Conservation (phyloP, 73 alveolate species). For the Paramecium caudatum region DNA sequence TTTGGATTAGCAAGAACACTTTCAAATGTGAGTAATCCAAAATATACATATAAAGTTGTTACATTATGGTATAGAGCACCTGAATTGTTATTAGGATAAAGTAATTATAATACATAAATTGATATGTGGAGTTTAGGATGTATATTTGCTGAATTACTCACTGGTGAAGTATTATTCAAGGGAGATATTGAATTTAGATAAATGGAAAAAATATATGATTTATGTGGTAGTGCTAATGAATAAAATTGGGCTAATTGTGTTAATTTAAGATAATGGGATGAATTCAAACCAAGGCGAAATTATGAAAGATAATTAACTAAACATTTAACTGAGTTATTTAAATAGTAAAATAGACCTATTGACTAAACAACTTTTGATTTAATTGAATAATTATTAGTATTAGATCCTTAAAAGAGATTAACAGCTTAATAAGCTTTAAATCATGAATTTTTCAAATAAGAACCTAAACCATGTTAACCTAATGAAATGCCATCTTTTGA, state of each 20-base stretch:
- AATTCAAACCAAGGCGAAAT: slow-evolving; percentile 83
- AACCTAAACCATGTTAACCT: slow-evolving; percentile 83
- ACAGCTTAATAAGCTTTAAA: slow-evolving; percentile 93
- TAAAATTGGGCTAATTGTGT: slow-evolving; percentile 95
- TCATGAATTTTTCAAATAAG: slow-evolving; percentile 91
- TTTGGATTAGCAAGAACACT: slow-evolving; percentile 90
- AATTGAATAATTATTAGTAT: slow-evolving; percentile 86
- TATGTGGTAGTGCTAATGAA: slow-evolving; percentile 95
- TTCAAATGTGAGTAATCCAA: slow-evolving; percentile 72
- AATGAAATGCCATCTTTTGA: slow-evolving; percentile 86
- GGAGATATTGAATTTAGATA: slow-evolving; percentile 92
- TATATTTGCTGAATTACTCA: slow-evolving; percentile 92
- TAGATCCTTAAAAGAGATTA: slow-evolving; percentile 94
- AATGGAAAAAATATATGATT: slow-evolving; percentile 90
- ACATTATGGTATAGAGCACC: slow-evolving; percentile 90
- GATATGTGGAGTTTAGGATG: slow-evolving; percentile 98
- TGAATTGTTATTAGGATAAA: slow-evolving; percentile 78
- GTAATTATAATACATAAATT: slow-evolving; percentile 70
- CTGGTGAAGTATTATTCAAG: slow-evolving; percentile 85
- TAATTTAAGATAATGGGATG: slow-evolving; percentile 82
- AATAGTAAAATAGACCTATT: slow-evolving; percentile 80
- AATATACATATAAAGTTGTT: slow-evolving; percentile 81
- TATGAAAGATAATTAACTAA: slow-evolving; percentile 85
- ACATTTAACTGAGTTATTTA: slow-evolving; percentile 77
- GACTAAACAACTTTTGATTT: slow-evolving; percentile 82